phyloP scores from a whole-genome alignment of 805 yeast genomes.

The Candida alai region DNA sequence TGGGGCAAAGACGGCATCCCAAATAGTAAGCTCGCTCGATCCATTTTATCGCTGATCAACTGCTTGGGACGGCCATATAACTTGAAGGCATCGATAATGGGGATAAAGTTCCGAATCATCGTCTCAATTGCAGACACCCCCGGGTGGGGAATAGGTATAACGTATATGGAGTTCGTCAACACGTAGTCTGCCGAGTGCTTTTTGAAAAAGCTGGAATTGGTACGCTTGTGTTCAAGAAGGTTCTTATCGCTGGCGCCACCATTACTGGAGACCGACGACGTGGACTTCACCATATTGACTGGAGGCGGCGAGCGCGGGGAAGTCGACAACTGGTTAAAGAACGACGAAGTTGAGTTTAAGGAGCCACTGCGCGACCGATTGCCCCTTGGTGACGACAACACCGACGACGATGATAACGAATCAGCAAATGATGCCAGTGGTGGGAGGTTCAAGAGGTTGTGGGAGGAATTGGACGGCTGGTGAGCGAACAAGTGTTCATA shows the following conservation, averaged over 20 bases:
- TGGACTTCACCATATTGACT: neutral
- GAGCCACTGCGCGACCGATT: conserved; percentile 20
- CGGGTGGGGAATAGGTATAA: conserved; percentile 71
- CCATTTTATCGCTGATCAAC: conserved; percentile 68
- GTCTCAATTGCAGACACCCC: conserved; percentile 72
- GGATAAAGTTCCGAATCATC: conserved; percentile 65
- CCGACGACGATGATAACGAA: neutral
- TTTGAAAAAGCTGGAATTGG: conserved; percentile 22
- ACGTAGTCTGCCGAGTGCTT: conserved; percentile 27
- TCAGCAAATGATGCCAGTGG: conserved; percentile 1
- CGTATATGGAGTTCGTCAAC: conserved; percentile 45
- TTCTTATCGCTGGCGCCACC: neutral
- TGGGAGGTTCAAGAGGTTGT: neutral
- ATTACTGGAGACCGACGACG: conserved; percentile 5
- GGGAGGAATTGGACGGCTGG: conserved; percentile 11
- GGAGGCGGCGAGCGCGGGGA: conserved; percentile 14
- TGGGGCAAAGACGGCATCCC: conserved; percentile 74
- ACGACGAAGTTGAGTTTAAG: conserved; percentile 23
- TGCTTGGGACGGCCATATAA: conserved; percentile 74
- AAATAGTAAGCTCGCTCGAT: conserved; percentile 62
- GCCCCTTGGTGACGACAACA: conserved; percentile 5
- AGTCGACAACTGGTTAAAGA: conserved; percentile 22
- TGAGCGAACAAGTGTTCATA: conserved; percentile 30
- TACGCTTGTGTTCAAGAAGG: conserved; percentile 5
- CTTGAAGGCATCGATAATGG: conserved; percentile 65